Evolutionary conservation across 2,329 filamentous ascomycete species (phyloP).

Genomic region (Cladosporium sp.): DNA sequence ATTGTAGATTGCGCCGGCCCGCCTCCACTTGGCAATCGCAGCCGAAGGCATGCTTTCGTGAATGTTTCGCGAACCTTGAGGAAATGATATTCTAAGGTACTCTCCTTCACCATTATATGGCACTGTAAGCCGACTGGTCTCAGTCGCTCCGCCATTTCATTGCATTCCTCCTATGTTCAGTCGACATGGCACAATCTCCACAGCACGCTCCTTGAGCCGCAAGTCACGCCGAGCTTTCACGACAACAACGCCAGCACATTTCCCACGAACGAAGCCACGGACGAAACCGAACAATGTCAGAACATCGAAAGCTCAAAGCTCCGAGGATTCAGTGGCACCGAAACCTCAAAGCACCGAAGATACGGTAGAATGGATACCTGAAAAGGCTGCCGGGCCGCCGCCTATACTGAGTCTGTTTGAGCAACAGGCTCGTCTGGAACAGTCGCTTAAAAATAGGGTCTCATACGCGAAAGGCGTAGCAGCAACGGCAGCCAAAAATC

Average conservation of each 20-base stretch:
- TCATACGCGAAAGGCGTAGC: slow-evolving; percentile 2
- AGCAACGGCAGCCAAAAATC: neutral
- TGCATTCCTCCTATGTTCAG: slow-evolving; percentile 8
- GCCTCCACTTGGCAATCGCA: neutral
- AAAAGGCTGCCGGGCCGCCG: neutral
- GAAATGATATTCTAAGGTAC: neutral
- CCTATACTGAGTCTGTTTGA: slow-evolving; percentile 9
- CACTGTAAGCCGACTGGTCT: slow-evolving; percentile 8
- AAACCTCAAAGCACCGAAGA: neutral
- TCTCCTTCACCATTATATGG: neutral
- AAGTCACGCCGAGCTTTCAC: neutral
- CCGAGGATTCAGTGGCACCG: neutral
- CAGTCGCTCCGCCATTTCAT: slow-evolving; percentile 7
- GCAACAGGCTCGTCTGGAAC: slow-evolving; percentile 14
- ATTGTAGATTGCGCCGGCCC: slow-evolving; percentile 2
- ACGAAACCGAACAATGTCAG: neutral
- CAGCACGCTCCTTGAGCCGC: slow-evolving; percentile 1
- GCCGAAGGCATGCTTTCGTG: neutral
- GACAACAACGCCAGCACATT: neutral
- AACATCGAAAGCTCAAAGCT: neutral
- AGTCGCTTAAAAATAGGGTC: slow-evolving; percentile 1
- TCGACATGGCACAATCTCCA: slow-evolving; percentile 2
- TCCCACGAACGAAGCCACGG: slow-evolving; percentile 1
- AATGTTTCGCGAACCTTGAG: slow-evolving; percentile 1
- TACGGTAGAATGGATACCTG: neutral